Conservation (phyloP, 1,139 yeast species). For the Taphrina sp. region DNA sequence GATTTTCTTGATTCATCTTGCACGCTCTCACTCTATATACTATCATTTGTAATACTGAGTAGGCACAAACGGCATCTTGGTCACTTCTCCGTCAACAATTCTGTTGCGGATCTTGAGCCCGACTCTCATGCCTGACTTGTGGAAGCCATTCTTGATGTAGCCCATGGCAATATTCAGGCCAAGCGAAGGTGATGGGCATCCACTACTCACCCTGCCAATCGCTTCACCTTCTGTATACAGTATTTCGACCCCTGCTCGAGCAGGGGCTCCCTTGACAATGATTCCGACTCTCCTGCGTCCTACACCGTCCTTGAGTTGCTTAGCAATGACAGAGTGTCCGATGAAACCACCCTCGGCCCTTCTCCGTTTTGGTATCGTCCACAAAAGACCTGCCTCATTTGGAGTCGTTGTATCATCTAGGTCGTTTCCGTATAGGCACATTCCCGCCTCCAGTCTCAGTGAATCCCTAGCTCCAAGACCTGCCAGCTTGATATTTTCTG, state of each 20-base stretch:
- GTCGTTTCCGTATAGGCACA: constrained; percentile 96
- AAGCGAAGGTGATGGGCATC: constrained; percentile 82
- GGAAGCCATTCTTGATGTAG: constrained; percentile 68
- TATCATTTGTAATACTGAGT: constrained; percentile 61
- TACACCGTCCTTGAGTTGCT: constrained; percentile 63
- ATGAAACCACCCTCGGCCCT: constrained; percentile 64
- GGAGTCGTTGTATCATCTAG: constrained; percentile 79
- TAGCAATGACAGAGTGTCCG: constrained; percentile 68
- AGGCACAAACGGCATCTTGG: constrained; percentile 80
- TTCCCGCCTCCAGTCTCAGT: constrained; percentile 91
- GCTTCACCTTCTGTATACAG: constrained; percentile 46
- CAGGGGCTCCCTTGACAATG: constrained; percentile 80
- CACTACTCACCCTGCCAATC: constrained; percentile 79
- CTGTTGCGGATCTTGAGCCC: constrained; percentile 81
- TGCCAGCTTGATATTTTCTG: constrained; percentile 65
- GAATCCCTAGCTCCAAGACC: constrained; percentile 98
- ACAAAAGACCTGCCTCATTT: constrained; percentile 78
- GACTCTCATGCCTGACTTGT: constrained; percentile 74
- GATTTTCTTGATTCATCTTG: not conserved
- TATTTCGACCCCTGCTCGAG: constrained; percentile 76
- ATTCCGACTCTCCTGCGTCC: constrained; percentile 70
- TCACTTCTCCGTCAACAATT: constrained; percentile 66
- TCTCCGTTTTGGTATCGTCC: constrained; percentile 85
- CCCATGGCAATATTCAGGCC: constrained; percentile 86
- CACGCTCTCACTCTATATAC: not conserved